Base-by-base conservation (phyloP, 148 eudicot species). In the Fagopyrum homotropicum region DNA sequence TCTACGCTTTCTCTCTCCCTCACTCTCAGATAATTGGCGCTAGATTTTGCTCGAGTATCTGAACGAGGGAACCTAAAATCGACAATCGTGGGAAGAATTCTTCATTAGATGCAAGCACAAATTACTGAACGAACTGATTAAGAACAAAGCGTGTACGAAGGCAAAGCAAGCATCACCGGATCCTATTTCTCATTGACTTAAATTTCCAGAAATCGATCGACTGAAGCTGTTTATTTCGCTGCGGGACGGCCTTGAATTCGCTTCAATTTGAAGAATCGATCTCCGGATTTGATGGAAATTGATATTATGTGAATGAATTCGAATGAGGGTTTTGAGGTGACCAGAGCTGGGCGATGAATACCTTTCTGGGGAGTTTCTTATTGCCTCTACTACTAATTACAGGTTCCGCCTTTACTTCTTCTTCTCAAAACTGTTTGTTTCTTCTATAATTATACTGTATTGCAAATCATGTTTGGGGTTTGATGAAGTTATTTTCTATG, bases 341-440 rank as follows among this genome's bases (percentile, higher is more conserved):
- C 47, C 22, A 35, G 60, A 73, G 64, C 69, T 57, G 43, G 40
- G 70, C 29, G 35, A 76, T 76, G 78, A 73, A 68, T 26, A 76
- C 60, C 40, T 76, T 76, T 51, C 57, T 76, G 16, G 61, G 78
- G 29, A 50, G 73, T 48, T 64, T 76, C 54, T 17, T 76, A n/a
- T 68, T 76, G 52, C 78, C 78, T 68, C 47, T 66, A 55, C 78
- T 76, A 26, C 73, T 76, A 66, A 69, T 76, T 46, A 35, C 73
- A 66, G 78, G 78, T 76, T 2, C 43, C 52, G 9, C 10, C 49
- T 69, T 16, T 71, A 44, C 2, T 45, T 26, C 77, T 15, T 45
- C 47, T 55, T 74, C 44, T 16, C 17, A 40, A 68, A 72, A 7
- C 45, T 64, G 7, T 35, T 76, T 12, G 16, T 47, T 48, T 35